These are phyloP conservation scores for Seiridium cupressi DNA, from an alignment of 2,329 filamentous ascomycete species.

Conservation along the genomic window DNA sequence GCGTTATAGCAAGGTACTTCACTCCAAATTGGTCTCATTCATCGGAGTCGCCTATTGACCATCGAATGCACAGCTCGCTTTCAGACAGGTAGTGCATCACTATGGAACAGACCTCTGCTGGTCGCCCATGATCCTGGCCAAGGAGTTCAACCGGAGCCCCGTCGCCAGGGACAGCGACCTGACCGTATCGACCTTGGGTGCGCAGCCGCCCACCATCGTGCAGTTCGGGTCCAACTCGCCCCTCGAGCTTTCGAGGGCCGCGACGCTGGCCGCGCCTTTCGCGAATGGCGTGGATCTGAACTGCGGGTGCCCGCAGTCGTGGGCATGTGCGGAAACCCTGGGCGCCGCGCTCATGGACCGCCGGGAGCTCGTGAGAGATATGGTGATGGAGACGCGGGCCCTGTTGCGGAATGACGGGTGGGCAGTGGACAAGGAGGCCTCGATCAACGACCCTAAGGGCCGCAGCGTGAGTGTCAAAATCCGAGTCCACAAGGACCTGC, in stretches of 20 bases:
- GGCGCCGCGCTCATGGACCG: constrained; percentile 69
- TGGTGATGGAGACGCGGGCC: constrained; percentile 57
- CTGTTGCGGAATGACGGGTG: constrained; percentile 52
- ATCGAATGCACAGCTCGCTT: constrained; percentile 48
- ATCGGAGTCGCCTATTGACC: background rate
- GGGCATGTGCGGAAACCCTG: constrained; percentile 67
- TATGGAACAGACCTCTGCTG: constrained; percentile 67
- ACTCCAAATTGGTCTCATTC: background rate
- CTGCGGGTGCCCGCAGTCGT: constrained; percentile 71
- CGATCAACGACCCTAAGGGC: constrained; percentile 42
- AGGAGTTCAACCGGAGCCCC: constrained; percentile 63
- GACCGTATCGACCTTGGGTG: constrained; percentile 49
- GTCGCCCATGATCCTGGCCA: constrained; percentile 71
- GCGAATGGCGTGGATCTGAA: constrained; percentile 68
- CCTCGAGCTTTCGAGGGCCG: constrained; percentile 60
- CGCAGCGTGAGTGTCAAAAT: constrained; percentile 70
- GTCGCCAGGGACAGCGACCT: constrained; percentile 64
- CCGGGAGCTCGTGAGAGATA: constrained; percentile 63
- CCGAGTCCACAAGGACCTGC: constrained; percentile 62
- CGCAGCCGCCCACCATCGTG: constrained; percentile 59
- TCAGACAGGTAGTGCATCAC: constrained; percentile 63
- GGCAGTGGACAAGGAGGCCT: constrained; percentile 41
- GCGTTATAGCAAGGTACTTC: constrained; percentile 55
- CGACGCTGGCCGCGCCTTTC: constrained; percentile 59
- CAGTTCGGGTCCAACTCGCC: constrained; percentile 66